phyloP scores from a whole-genome alignment of 1,139 yeast species.

The Hyphopichia buzzinii region DNA sequence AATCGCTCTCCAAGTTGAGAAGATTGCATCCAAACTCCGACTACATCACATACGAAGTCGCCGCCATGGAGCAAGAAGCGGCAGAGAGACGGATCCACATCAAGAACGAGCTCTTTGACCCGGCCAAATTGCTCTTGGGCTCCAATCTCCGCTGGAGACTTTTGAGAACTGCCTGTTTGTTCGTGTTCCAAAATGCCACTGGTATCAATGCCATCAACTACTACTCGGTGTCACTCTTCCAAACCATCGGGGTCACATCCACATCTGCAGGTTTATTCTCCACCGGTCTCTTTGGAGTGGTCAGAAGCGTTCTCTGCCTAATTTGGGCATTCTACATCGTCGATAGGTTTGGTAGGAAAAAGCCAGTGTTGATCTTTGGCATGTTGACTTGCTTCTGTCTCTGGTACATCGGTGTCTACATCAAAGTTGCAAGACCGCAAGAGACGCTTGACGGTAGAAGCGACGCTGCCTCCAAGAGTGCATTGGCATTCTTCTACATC shows the following conservation, averaged over 20 bases:
- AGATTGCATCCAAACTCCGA: neutral
- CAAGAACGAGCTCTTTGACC: neutral
- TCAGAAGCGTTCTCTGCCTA: constrained; percentile 13
- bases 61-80: constrained; percentile 3
- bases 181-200: constrained; percentile 14
- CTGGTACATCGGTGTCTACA: constrained; percentile 4
- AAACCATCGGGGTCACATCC: constrained; percentile 13
- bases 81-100: neutral
- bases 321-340: constrained; percentile 14
- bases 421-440: constrained; percentile 1
- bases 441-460: neutral
- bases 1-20: neutral
- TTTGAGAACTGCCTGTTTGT: constrained; percentile 12
- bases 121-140: neutral
- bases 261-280: constrained; percentile 12
- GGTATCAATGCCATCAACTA: constrained; percentile 16
- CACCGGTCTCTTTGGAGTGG: constrained; percentile 14
- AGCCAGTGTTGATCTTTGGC: constrained; percentile 10
- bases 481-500: constrained; percentile 1
- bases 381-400: neutral
- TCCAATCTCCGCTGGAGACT: constrained; percentile 12
- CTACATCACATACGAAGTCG: constrained; percentile 2
- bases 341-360: constrained; percentile 17
- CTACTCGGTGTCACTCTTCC: constrained; percentile 14
- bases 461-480: constrained; percentile 1